These are phyloP conservation scores for Dictyostelium discoideum DNA, from an alignment of 78 protist species.

Conservation along the genomic window DNA sequence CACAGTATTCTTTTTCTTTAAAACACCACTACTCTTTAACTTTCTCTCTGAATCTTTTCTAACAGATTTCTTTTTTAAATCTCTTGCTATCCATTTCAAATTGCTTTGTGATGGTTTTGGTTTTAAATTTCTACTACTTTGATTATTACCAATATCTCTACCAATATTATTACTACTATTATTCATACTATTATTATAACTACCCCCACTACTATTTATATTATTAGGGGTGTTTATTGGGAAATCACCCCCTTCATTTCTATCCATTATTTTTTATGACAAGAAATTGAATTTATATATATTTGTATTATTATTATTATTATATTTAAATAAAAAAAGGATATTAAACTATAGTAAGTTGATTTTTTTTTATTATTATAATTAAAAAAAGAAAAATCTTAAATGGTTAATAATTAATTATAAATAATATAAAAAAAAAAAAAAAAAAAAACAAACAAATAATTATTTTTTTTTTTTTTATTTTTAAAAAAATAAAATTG, in stretches of 20 bases:
- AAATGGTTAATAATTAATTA: background rate
- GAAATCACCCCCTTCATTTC: conserved; percentile 46
- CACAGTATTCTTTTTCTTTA: conserved; percentile 47
- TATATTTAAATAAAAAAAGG: background rate
- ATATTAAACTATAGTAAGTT: background rate
- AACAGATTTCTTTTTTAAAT: conserved; percentile 31
- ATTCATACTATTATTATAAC: background rate
- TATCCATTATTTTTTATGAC: conserved; percentile 27
- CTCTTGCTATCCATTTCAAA: conserved; percentile 12
- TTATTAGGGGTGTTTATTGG: conserved; percentile 58
- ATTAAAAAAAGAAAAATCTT: background rate
- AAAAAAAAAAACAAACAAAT: no score
- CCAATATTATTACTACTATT: conserved; percentile 2
- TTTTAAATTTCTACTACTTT: conserved; percentile 16
- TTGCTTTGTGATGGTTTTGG: conserved; percentile 37
- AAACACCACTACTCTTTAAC: conserved; percentile 42
- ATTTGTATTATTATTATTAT: background rate
- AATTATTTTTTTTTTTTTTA: background rate
- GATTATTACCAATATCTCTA: background rate
- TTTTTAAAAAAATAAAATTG: background rate
- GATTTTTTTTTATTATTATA: background rate
- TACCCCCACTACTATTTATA: background rate
- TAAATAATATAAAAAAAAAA: background rate
- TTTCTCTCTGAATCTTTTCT: conserved; percentile 64
- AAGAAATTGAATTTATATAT: background rate